Percentiles rank a stretch among this genome's conserved stretches.
Evolutionary conservation across 495 filamentous ascomycete species (phyloP).

Genomic region (Hyaloscypha finlandica): DNA sequence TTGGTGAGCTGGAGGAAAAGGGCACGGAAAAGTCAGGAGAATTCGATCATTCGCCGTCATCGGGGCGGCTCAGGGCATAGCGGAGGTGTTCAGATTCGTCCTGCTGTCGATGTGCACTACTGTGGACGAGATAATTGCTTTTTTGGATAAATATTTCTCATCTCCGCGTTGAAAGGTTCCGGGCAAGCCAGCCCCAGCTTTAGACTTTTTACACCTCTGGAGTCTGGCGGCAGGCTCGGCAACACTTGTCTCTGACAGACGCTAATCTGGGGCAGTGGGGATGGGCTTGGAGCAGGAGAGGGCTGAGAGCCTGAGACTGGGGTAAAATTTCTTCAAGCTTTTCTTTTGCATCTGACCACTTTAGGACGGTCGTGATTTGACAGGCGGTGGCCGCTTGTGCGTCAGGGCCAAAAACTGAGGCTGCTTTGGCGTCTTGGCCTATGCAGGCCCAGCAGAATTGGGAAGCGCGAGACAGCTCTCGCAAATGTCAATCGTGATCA

Average conservation of each 20-base stretch:
- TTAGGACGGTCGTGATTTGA: conserved; percentile 15
- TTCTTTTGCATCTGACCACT: conserved; percentile 26
- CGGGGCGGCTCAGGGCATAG: conserved; percentile 7
- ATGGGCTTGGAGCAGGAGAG: background rate
- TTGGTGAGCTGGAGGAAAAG: background rate
- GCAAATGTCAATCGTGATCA: background rate
- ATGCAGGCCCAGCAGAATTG: conserved; percentile 16
- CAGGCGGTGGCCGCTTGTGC: conserved; percentile 5
- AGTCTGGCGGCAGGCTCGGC: conserved; percentile 11
- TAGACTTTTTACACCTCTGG: background rate
- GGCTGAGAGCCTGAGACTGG: conserved; percentile 23
- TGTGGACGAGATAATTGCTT: conserved; percentile 13
- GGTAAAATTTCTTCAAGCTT: conserved; percentile 26
- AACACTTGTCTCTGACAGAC: conserved; percentile 1
- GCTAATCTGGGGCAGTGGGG: conserved; percentile 20
- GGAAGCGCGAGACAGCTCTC: conserved; percentile 18
- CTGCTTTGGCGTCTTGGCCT: conserved; percentile 27
- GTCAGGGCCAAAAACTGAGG: conserved; percentile 23
- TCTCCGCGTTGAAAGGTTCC: background rate
- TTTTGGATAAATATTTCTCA: conserved; percentile 17
- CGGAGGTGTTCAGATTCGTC: background rate
- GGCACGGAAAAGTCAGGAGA: conserved; percentile 1
- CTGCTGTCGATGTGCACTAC: background rate
- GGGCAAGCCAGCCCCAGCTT: background rate
- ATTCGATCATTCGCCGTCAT: conserved; percentile 2